Evolutionary conservation across 345 rosid species (phyloP).

Genomic region (Balakata baccata): DNA sequence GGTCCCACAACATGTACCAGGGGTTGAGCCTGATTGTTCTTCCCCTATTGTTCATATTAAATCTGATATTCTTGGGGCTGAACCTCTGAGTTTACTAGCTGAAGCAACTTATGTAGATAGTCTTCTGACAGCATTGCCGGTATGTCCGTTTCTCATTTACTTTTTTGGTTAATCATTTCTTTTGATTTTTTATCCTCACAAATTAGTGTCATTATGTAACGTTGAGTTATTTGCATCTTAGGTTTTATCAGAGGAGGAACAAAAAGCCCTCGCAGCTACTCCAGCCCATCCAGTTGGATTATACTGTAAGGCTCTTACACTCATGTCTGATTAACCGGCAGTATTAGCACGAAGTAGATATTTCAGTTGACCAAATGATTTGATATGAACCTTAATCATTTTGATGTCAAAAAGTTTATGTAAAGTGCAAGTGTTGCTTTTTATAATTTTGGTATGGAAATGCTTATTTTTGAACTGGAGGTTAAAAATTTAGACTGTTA

Average conservation of each 20-base stretch:
- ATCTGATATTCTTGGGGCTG: slow-evolving; percentile 50
- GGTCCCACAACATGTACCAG: slow-evolving; percentile 39
- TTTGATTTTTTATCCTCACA: not conserved
- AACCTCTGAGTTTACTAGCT: slow-evolving; percentile 59
- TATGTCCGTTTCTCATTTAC: slow-evolving; percentile 29
- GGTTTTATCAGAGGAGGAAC: slow-evolving; percentile 91
- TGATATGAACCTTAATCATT: not conserved
- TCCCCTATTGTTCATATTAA: slow-evolving; percentile 67
- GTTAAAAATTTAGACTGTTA: not conserved
- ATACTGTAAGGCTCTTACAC: slow-evolving; percentile 49
- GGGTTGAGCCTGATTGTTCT: slow-evolving; percentile 37
- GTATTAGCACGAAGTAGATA: not conserved
- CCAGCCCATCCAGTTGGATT: slow-evolving; percentile 89
- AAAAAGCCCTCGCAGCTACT: slow-evolving; percentile 79
- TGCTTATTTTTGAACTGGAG: not conserved
- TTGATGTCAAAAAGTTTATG: not conserved
- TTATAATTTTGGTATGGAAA: not conserved
- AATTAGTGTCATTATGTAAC: not conserved
- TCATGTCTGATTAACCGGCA: not conserved
- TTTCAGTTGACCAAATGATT: not conserved
- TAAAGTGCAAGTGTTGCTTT: not conserved
- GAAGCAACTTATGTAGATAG: slow-evolving; percentile 60
- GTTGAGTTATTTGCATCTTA: slow-evolving; percentile 21
- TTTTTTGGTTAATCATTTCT: not conserved
- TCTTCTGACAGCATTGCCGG: slow-evolving; percentile 71